Conservation (phyloP, 352 stramenopile genomes). For the Achlya hypogyna region DNA sequence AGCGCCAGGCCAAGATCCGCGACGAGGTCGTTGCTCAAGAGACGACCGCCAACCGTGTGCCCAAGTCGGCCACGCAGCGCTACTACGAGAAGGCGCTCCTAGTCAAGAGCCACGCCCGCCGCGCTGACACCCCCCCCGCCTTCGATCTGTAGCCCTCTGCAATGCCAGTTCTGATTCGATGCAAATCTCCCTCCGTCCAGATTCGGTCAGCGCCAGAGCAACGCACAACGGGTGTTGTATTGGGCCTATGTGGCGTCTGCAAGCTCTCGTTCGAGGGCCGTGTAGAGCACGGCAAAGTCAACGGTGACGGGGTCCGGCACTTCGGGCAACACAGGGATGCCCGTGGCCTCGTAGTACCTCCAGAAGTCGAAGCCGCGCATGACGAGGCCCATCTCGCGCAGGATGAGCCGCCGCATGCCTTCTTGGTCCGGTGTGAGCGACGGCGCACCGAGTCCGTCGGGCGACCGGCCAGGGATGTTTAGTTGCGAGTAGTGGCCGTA, state of each 20-base stretch:
- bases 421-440: conserved; percentile 24
- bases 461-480: conserved; percentile 64
- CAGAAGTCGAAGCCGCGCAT: conserved; percentile 83
- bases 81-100: conserved; percentile 54
- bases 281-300: conserved; percentile 58
- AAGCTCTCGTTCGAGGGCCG: conserved; percentile 59
- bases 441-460: conserved; percentile 26
- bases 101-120: conserved; percentile 40
- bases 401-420: conserved; percentile 47
- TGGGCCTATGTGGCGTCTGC: no score
- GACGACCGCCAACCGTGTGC: conserved; percentile 24
- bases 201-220: no score
- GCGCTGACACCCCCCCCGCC: conserved; percentile 39
- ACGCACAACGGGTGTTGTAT: no score
- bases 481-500: conserved; percentile 73
- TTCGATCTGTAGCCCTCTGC: neutral
- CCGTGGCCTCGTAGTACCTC: conserved; percentile 60
- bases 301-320: conserved; percentile 65
- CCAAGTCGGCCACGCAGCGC: conserved; percentile 49
- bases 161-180: no score
- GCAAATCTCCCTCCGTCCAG: no score
- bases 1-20: conserved; percentile 46
- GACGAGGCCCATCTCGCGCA: conserved; percentile 82
- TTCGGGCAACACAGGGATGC: conserved; percentile 59
- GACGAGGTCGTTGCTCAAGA: conserved; percentile 34